phyloP scores from a whole-genome alignment of 768 basidiomycete species.

The Trametes villosa region DNA sequence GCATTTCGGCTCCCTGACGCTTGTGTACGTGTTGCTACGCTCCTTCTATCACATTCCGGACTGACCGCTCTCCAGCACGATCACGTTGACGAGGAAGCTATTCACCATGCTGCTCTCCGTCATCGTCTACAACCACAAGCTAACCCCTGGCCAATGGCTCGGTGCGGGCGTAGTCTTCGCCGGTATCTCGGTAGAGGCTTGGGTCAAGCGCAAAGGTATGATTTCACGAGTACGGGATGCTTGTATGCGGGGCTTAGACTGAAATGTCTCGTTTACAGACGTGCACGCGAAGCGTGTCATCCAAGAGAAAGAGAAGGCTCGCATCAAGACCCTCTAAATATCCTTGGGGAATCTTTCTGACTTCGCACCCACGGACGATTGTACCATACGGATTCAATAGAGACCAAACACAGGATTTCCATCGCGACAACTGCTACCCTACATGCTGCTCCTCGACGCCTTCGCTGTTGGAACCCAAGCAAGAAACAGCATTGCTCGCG shows the following conservation, averaged over 20 bases:
- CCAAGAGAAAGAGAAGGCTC: constrained; percentile 83
- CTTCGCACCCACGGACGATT: neutral
- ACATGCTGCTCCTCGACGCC: too few relatives aligned
- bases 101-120: constrained; percentile 98
- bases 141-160: constrained; percentile 87
- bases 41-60: constrained; percentile 12
- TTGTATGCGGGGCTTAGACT: too few relatives aligned
- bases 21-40: constrained; percentile 63
- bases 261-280: constrained; percentile 46
- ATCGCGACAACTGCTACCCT: too few relatives aligned
- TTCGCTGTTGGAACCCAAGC: too few relatives aligned
- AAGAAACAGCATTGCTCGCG: too few relatives aligned
- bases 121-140: constrained; percentile 84
- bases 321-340: constrained; percentile 72
- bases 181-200: constrained; percentile 94
- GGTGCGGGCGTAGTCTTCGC: constrained; percentile 93
- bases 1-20: constrained; percentile 86
- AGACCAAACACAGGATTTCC: too few relatives aligned
- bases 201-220: constrained; percentile 84
- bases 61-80: constrained; percentile 57
- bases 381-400: neutral
- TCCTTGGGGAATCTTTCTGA: neutral
- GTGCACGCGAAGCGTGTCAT: constrained; percentile 80
- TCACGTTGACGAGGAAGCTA: constrained; percentile 95
- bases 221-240: neutral